phyloP scores from a whole-genome alignment of 2,329 filamentous ascomycete genomes.

The Aureobasidium lini region DNA sequence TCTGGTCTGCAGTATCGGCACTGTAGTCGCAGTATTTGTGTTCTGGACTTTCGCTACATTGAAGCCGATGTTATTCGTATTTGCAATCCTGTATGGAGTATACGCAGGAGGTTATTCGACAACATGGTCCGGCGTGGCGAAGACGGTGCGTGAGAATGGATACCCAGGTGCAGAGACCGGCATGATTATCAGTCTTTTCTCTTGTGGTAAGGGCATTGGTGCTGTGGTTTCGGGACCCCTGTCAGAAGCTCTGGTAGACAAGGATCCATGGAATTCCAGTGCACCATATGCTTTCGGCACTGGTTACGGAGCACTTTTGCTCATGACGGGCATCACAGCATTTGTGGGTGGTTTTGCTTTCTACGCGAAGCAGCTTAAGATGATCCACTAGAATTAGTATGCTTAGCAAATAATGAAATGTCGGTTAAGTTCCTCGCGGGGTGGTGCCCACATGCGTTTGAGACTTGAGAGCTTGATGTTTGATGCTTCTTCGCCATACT shows the following conservation, averaged over 20 bases:
- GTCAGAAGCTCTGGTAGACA: slow-evolving; percentile 39
- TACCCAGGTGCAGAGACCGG: slow-evolving; percentile 34
- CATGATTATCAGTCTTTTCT: slow-evolving; percentile 42
- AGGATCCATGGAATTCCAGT: slow-evolving; percentile 29
- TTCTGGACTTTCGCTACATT: slow-evolving; percentile 41
- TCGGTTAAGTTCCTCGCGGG: too few relatives aligned
- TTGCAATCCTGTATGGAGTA: slow-evolving; percentile 36
- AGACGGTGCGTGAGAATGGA: slow-evolving; percentile 18
- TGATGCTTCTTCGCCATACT: too few relatives aligned
- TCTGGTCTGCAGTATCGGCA: slow-evolving; percentile 30
- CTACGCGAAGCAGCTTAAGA: slow-evolving; percentile 18
- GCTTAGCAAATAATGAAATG: too few relatives aligned
- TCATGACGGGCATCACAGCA: slow-evolving; percentile 36
- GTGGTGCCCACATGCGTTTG: too few relatives aligned
- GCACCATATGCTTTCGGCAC: slow-evolving; percentile 36
- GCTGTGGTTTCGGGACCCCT: slow-evolving; percentile 45
- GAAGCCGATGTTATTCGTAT: slow-evolving; percentile 34
- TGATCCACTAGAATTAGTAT: slow-evolving; percentile 5
- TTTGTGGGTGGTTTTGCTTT: slow-evolving; percentile 23
- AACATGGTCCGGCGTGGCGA: slow-evolving; percentile 26
- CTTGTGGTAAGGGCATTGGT: slow-evolving; percentile 44
- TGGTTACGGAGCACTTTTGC: slow-evolving; percentile 35
- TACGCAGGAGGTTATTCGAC: slow-evolving; percentile 34
- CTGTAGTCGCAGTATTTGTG: slow-evolving; percentile 32
- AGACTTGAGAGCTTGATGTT: too few relatives aligned